Base-by-base conservation (phyloP, 176 grass and related monocot genomes). In the Oryza australiensis region DNA sequence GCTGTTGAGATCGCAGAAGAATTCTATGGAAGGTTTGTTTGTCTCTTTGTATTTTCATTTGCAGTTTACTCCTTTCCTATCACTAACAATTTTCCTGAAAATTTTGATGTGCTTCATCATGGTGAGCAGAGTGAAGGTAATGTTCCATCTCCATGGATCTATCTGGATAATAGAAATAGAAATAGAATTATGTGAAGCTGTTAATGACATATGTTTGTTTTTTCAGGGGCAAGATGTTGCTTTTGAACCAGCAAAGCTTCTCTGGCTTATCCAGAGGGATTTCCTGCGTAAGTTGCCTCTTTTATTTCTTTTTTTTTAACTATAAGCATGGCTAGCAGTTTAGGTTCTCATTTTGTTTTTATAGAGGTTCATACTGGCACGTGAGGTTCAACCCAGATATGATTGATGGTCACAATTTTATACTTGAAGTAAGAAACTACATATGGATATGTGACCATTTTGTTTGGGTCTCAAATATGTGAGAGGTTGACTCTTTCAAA, bases 231-330 rank as follows among this genome's bases (percentile, higher is more conserved):
- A 93, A 88, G 96, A 99, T 88, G 78, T 92, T 83, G 91, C 93
- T 71, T 99, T 99, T 92, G 96, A 94, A 80, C 93, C 96, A 79
- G 93, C 96, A 68, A 99, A 99, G 60, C 93, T 99, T 83, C 85
- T 99, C 12, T 99, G 96, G 96, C 93, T 99, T 88, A 99, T 99
- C 76, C 96, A 99, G 73, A 94, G 93, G 77, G 93, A 99, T 88
- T 99, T 99, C 55, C 80, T 99, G 5, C 96, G 96, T 99, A 93
- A 99, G 96, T 88, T 87, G 29, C 41, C 79, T 59, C 33, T 62
- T 64, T 62, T 64, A 34, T 46, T 63, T 87, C 3, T 8, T 57
- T 64, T 37, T 78, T 65, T 37, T 37, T 37, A 37, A 13, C 64
- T 68, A 26, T 63, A 70, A 86, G 37, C 5, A 73, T 28, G 53